Evolutionary conservation across 768 basidiomycete species (phyloP).

Genomic region (Mycena crocata): DNA sequence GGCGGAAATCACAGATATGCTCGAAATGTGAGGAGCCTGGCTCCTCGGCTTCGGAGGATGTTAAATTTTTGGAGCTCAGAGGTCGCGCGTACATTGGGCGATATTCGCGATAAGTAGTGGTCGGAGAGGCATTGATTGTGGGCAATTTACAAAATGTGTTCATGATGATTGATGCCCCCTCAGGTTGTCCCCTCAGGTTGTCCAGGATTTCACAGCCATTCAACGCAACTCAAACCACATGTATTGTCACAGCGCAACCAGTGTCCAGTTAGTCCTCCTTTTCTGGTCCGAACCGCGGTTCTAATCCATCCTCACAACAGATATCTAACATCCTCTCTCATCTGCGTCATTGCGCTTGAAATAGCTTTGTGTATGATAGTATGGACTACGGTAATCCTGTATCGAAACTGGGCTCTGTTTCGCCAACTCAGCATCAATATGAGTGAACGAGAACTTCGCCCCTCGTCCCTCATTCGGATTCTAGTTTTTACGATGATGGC

Average conservation of each 20-base stretch:
- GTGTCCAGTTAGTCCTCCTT: conserved; percentile 10
- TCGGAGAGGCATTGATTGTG: conserved; percentile 10
- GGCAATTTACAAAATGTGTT: not conserved
- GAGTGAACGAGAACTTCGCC: conserved; percentile 9
- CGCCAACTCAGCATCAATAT: conserved; percentile 5
- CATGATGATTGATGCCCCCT: no score
- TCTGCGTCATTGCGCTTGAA: conserved; percentile 16
- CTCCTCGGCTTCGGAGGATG: not conserved
- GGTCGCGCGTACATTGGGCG: conserved; percentile 11
- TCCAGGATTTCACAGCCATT: conserved; percentile 12
- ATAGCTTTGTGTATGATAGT: conserved; percentile 3
- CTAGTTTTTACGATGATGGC: conserved; percentile 21
- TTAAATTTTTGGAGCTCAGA: not conserved
- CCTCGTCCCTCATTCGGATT: conserved; percentile 18
- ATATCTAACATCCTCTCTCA: not conserved
- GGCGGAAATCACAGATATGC: not conserved
- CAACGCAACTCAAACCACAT: conserved; percentile 15
- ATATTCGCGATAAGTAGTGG: conserved; percentile 8
- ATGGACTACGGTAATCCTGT: conserved; percentile 19
- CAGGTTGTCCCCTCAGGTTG: conserved; percentile 3
- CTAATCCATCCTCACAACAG: no score
- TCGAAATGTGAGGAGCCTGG: not conserved
- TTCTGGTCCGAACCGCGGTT: no score
- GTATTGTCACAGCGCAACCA: conserved; percentile 16
- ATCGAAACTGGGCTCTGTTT: conserved; percentile 21